phyloP scores from a whole-genome alignment of 1,139 yeast species.

The Candida sanyaensis region DNA sequence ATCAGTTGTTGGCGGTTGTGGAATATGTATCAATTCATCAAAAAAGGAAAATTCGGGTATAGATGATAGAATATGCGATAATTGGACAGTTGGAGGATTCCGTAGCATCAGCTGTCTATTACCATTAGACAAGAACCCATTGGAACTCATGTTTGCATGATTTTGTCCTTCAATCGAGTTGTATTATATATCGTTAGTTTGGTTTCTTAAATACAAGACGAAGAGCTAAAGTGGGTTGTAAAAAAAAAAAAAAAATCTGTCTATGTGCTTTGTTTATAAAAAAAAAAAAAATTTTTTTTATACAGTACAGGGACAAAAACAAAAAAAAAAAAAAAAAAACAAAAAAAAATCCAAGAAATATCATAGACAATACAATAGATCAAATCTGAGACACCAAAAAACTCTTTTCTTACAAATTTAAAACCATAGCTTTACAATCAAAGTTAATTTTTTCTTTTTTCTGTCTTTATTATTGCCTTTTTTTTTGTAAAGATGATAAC shows the following conservation, averaged over 20 bases:
- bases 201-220: background rate
- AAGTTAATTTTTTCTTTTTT: background rate
- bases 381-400: background rate
- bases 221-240: background rate
- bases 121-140: constrained; percentile 2
- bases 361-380: background rate
- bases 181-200: background rate
- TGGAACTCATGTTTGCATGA: constrained; percentile 10
- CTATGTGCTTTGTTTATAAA: background rate
- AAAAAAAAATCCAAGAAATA: background rate
- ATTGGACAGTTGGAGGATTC: constrained; percentile 7
- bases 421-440: background rate
- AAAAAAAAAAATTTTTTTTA: background rate
- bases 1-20: constrained; percentile 12
- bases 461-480: background rate
- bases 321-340: too few relatives aligned
- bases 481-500: background rate
- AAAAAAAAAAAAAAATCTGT: constrained; percentile 1
- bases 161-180: background rate
- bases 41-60: constrained; percentile 34
- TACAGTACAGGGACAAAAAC: background rate
- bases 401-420: background rate
- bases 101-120: constrained; percentile 4
- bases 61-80: constrained; percentile 13
- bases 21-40: constrained; percentile 30